Evolutionary conservation across 2,329 filamentous ascomycete genomes (phyloP).

Genomic region (Arthrocladium fulminans): DNA sequence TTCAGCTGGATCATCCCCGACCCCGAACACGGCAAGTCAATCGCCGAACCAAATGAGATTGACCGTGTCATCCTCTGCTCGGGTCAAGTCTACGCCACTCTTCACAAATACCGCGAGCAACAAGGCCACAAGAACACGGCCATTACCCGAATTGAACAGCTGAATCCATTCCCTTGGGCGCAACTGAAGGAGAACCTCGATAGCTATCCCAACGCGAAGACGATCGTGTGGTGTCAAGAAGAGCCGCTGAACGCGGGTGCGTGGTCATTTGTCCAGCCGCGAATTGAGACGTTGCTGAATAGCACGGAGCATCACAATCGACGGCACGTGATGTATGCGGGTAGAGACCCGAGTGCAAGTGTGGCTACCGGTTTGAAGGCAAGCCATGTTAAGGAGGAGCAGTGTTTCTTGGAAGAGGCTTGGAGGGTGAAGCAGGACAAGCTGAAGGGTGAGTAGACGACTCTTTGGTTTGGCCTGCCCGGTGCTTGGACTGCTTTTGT

Average conservation of each 20-base stretch:
- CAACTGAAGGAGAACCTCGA: slow-evolving; percentile 95
- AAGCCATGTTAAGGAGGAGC: slow-evolving; percentile 84
- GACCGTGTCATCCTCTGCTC: slow-evolving; percentile 90
- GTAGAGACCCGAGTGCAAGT: slow-evolving; percentile 82
- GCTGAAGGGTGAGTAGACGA: slow-evolving; percentile 45
- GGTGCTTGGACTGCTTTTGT: neutral
- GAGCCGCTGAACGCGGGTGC: slow-evolving; percentile 95
- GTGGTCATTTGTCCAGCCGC: slow-evolving; percentile 94
- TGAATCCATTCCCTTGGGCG: slow-evolving; percentile 98
- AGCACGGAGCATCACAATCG: slow-evolving; percentile 84
- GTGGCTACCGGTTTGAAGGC: slow-evolving; percentile 90
- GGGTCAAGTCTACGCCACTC: slow-evolving; percentile 84
- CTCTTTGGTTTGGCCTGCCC: neutral
- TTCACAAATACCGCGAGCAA: slow-evolving; percentile 82
- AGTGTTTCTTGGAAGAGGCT: slow-evolving; percentile 63
- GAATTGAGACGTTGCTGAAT: slow-evolving; percentile 93
- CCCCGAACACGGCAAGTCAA: slow-evolving; percentile 66
- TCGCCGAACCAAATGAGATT: slow-evolving; percentile 75
- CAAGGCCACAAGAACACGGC: slow-evolving; percentile 84
- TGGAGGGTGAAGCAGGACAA: slow-evolving; percentile 57
- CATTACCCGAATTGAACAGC: slow-evolving; percentile 91
- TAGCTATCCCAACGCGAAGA: slow-evolving; percentile 93
- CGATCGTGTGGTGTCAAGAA: slow-evolving; percentile 94
- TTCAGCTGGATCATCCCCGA: slow-evolving; percentile 97
- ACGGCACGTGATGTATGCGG: slow-evolving; percentile 95